Percentiles rank a stretch among this genome's conserved stretches.
Conservation (phyloP, 2,329 filamentous ascomycete genomes). For the Aspergillus uvarum region DNA sequence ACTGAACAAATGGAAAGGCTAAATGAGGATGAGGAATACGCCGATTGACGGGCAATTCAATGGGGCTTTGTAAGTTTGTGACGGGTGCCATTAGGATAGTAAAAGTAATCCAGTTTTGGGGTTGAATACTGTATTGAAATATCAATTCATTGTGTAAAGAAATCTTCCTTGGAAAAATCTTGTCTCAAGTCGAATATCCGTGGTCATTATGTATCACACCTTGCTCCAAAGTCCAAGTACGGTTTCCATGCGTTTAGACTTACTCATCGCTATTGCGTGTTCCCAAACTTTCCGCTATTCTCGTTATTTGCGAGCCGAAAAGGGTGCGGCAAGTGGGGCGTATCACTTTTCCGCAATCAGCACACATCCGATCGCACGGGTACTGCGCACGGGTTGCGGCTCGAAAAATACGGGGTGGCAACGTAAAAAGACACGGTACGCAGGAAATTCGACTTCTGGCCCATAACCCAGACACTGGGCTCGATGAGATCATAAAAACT, state of each 20-base stretch:
- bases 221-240: neutral
- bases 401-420: neutral
- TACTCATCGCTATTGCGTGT: neutral
- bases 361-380: neutral
- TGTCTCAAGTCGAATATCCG: neutral
- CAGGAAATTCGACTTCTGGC: neutral
- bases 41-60: neutral
- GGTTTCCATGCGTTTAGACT: no score
- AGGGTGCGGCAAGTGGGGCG: no score
- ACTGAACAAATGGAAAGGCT: neutral
- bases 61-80: neutral
- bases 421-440: neutral
- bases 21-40: neutral
- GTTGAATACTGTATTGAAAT: neutral
- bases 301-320: neutral
- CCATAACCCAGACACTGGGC: neutral
- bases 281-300: neutral
- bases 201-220: neutral
- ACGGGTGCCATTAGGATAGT: neutral
- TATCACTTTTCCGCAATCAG: neutral
- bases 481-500: neutral
- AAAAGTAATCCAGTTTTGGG: neutral
- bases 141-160: neutral
- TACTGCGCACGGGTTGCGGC: neutral
- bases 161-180: neutral